Evolutionary conservation across 1,284 basidiomycete genomes (phyloP), one percentile per base, ranked within the genome.

Genomic region (Rhodofomes roseus): DNA sequence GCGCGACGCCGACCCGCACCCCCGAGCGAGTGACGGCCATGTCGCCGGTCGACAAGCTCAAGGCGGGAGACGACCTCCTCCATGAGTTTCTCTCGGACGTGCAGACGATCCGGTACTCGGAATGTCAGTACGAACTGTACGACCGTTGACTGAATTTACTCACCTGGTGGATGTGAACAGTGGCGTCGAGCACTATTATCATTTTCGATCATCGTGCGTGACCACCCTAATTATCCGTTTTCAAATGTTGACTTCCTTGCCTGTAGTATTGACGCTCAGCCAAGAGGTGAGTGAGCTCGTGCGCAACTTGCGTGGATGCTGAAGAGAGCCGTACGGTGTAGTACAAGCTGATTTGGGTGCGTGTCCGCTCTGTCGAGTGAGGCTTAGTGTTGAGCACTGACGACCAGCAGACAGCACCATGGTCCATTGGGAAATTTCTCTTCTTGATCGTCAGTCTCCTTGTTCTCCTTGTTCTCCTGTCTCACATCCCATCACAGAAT

Each of bases 331-430:
- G 41, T 29, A 41, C 31, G n/a, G 50, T 31, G 22, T 62, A 84
- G 82, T 70, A 82, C 50, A 75, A 80, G 29, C 68, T 82, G 50
- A 81, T 84, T 51, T 85, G 83, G 83, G 82, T 84, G 69, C 58
- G 64, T 63, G 14, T 25, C 44, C 4, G 34, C 14, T 16, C 34
- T 12, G n/a, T 16, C n/a, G n/a, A n/a, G n/a, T n/a, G n/a, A n/a
- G n/a, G n/a, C n/a, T n/a, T n/a, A n/a, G n/a, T n/a, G n/a, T n/a
- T n/a, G n/a, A n/a, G 36, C 22, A 29, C 11, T 37, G 34, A 22
- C 25, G 11, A 54, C 8, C 16, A 14, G 20, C n/a, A 82, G 82
- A 77, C 70, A 62, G 76, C 80, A 50, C 71, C 76, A 25, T 84
- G 81, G 82, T 80, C 80, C 8, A 63, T 77, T 57, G 82, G 80